phyloP scores from a whole-genome alignment of 2,329 filamentous ascomycete genomes.

The Beauveria brongniartii region DNA sequence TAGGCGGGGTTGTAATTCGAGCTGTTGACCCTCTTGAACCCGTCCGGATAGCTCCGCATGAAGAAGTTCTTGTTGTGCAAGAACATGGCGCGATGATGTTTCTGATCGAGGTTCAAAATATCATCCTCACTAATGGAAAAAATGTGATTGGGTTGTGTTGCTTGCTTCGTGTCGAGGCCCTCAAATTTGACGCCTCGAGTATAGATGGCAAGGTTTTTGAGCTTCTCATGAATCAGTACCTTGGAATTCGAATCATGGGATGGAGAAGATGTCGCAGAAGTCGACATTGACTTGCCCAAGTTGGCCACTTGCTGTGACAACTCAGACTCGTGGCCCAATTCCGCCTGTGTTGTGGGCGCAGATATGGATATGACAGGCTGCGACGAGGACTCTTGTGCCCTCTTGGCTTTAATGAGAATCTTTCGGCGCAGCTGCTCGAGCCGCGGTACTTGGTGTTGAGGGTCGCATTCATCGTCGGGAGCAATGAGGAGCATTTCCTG shows the following conservation, averaged over 20 bases:
- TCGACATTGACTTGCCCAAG: background rate
- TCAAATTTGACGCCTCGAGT: conserved; percentile 79
- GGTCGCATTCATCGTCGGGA: conserved; percentile 41
- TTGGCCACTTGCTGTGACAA: background rate
- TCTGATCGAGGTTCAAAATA: conserved; percentile 50
- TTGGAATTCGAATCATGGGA: conserved; percentile 31
- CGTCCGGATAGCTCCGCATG: conserved; percentile 87
- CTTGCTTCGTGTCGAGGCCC: conserved; percentile 56
- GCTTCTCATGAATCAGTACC: conserved; percentile 56
- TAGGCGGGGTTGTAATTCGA: conserved; percentile 91
- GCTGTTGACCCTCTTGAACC: conserved; percentile 62
- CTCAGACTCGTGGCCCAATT: conserved; percentile 13
- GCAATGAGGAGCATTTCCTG: conserved; percentile 60
- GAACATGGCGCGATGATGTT: conserved; percentile 68
- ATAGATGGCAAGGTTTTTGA: conserved; percentile 74
- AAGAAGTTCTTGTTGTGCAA: conserved; percentile 80
- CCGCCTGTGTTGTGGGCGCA: conserved; percentile 16
- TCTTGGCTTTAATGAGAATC: conserved; percentile 79
- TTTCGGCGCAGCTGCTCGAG: conserved; percentile 67
- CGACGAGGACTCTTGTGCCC: conserved; percentile 29
- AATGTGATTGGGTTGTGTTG: conserved; percentile 57
- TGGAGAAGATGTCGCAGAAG: background rate
- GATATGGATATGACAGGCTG: conserved; percentile 11
- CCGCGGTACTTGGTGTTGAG: conserved; percentile 52
- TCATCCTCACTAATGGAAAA: conserved; percentile 83